A percentile compares a stretch with the other conserved stretches of the same genome.
Evolutionary conservation across 805 yeast genomes (phyloP).

Genomic region (Vanderwaltozyma yarrowii): DNA sequence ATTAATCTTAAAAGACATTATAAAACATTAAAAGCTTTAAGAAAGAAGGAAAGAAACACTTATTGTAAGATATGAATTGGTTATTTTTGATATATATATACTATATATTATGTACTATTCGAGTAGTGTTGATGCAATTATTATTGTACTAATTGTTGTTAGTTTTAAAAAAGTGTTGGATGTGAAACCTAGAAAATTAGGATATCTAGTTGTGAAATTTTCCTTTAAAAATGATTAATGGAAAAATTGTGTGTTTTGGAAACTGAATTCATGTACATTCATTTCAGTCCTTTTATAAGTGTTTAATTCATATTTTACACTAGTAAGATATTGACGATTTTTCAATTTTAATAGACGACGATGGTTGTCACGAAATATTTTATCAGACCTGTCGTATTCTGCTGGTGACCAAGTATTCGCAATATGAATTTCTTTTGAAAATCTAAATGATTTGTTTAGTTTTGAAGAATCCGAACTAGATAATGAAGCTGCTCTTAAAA

Average conservation of each 20-base stretch:
- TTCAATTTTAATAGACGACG: conserved; percentile 4
- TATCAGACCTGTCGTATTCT: conserved; percentile 24
- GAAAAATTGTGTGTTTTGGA: conserved; percentile 56
- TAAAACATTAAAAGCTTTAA: too few species aligned
- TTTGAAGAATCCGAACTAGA: not conserved
- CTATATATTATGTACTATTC: too few species aligned
- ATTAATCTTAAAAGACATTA: too few species aligned
- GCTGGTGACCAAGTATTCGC: conserved; percentile 20
- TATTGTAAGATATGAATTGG: too few species aligned
- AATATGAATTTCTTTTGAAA: conserved; percentile 19
- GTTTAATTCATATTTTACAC: conserved; percentile 55
- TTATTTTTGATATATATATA: too few species aligned
- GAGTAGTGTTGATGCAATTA: too few species aligned
- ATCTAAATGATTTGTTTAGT: conserved; percentile 12
- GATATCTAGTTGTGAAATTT: too few species aligned
- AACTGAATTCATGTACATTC: conserved; percentile 57
- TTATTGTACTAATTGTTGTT: too few species aligned
- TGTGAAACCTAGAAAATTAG: not conserved
- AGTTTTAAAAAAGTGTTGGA: too few species aligned
- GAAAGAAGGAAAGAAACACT: too few species aligned
- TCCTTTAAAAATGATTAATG: too few species aligned
- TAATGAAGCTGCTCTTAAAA: not conserved
- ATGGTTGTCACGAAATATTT: conserved; percentile 10
- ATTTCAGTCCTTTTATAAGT: conserved; percentile 52
- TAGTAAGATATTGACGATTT: conserved; percentile 12